Percentiles rank a stretch among this genome's conserved stretches.
Conservation (phyloP, 805 yeast species). For the Millerozyma acaciae region DNA sequence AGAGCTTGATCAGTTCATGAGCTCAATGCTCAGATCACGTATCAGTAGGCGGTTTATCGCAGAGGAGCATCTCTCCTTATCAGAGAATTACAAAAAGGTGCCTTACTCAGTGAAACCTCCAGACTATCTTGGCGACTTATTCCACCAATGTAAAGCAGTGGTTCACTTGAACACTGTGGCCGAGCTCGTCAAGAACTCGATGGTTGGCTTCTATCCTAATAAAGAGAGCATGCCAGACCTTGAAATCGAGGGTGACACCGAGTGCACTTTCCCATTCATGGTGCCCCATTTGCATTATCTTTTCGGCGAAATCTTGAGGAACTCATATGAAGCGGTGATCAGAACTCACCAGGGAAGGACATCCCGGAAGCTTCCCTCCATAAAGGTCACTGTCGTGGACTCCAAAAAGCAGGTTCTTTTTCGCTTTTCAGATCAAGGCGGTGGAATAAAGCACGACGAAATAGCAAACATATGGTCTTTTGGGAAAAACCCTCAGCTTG, state of each 20-base stretch:
- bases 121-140: slow-evolving; percentile 71
- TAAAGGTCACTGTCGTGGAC: slow-evolving; percentile 70
- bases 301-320: slow-evolving; percentile 82
- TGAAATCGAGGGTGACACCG: slow-evolving; percentile 67
- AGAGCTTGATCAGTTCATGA: slow-evolving; percentile 68
- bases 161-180: slow-evolving; percentile 60
- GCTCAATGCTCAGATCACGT: slow-evolving; percentile 76
- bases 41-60: slow-evolving; percentile 86
- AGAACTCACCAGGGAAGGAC: slow-evolving; percentile 25
- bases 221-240: slow-evolving; percentile 64
- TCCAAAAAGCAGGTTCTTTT: slow-evolving; percentile 65
- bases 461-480: slow-evolving; percentile 80
- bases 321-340: slow-evolving; percentile 80
- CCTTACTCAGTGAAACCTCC: slow-evolving; percentile 49
- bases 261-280: slow-evolving; percentile 73
- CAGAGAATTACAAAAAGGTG: slow-evolving; percentile 54
- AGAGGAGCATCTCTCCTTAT: slow-evolving; percentile 83
- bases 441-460: slow-evolving; percentile 67
- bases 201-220: slow-evolving; percentile 51
- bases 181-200: slow-evolving; percentile 46
- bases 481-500: slow-evolving; percentile 63
- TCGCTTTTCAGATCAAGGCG: slow-evolving; percentile 85
- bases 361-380: slow-evolving; percentile 55
- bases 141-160: slow-evolving; percentile 70
- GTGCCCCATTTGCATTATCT: slow-evolving; percentile 83